These are phyloP conservation scores for Rhodamnia rubescens DNA, from an alignment of 345 rosid genomes.

Conservation along the genomic window DNA sequence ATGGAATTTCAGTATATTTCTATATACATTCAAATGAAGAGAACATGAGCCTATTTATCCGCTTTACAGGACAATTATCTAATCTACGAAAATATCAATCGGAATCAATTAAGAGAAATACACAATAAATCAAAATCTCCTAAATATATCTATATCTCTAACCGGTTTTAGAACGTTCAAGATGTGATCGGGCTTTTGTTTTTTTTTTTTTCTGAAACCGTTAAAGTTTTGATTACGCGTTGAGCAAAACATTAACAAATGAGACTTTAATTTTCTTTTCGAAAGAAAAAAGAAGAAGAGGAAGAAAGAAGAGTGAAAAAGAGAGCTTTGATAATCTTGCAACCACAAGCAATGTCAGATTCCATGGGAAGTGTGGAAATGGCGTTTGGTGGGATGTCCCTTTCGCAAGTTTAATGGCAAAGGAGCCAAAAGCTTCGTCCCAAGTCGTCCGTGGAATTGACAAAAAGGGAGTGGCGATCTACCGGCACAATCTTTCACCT, in stretches of 20 bases:
- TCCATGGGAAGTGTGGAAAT: neutral
- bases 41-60: no score
- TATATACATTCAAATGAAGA: no score
- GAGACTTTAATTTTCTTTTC: neutral
- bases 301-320: accelerated
- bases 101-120: no score
- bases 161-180: neutral
- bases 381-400: neutral
- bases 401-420: neutral
- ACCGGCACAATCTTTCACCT: neutral
- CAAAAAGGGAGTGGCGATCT: neutral
- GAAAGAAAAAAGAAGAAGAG: neutral
- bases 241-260: neutral
- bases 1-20: no score
- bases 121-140: no score
- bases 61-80: no score
- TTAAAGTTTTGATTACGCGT: neutral
- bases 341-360: neutral
- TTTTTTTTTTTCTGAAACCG: neutral
- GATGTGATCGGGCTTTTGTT: neutral
- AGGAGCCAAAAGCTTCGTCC: neutral
- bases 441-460: neutral
- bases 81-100: no score
- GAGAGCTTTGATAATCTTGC: neutral
- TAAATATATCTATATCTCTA: no score